Conservation (phyloP, 1,284 basidiomycete species). For the Puccinia sorghi region DNA sequence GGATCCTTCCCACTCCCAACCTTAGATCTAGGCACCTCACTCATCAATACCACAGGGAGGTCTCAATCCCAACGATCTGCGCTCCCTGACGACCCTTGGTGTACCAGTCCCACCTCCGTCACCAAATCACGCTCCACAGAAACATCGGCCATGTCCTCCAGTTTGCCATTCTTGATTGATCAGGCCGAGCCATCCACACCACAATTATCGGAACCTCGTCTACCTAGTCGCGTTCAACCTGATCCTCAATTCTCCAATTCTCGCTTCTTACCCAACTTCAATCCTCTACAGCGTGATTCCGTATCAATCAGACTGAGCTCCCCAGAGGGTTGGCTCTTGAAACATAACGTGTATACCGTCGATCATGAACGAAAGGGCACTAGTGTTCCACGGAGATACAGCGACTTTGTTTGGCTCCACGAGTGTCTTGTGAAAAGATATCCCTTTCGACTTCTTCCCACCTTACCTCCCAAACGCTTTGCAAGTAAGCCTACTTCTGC, state of each 20-base stretch:
- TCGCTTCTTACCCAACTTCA: constrained; percentile 24
- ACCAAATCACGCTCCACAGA: constrained; percentile 2
- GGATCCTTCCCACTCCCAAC: constrained; percentile 38
- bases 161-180: constrained; percentile 35
- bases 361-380: constrained; percentile 53
- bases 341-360: constrained; percentile 48
- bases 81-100: constrained; percentile 47
- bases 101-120: constrained; percentile 4
- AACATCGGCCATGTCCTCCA: constrained; percentile 12
- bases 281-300: constrained; percentile 28
- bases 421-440: constrained; percentile 73
- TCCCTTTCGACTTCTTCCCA: constrained; percentile 86
- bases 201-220: constrained; percentile 1
- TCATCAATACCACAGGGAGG: not conserved
- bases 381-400: constrained; percentile 65
- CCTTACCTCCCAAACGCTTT: constrained; percentile 83
- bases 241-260: constrained; percentile 30
- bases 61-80: constrained; percentile 2
- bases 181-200: constrained; percentile 8
- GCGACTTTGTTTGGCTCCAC: constrained; percentile 85
- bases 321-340: constrained; percentile 46
- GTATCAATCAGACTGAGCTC: constrained; percentile 40
- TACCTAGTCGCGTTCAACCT: not conserved
- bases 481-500: constrained; percentile 67
- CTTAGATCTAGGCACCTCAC: constrained; percentile 25